Evolutionary conservation across 495 filamentous ascomycete species (phyloP), one percentile per base, ranked within the genome.

Genomic region (Penicillium fimorum): DNA sequence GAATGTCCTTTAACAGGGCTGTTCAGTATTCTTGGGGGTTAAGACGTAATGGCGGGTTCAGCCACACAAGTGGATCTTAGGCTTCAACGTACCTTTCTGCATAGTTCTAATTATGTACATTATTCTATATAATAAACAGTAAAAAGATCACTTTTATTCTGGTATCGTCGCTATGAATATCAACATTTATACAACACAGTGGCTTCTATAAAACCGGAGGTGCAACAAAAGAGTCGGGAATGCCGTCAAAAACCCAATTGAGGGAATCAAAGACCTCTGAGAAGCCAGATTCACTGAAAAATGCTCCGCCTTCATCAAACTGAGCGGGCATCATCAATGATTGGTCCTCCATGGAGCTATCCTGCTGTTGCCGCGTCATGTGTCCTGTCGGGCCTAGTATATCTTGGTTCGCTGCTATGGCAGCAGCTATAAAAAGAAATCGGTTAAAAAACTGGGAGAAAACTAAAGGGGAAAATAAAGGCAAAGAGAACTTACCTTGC

Each of bases 171-270:
- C 53, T 62, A 13, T 17, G 54, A 57, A 56, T 57, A 49, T 46
- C 15, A 32, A 56, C 35, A 54, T 61, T 29, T 60, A 29, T 63
- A 55, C 44, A 58, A 24, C 37, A 47, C 22, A 11, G 18, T 15
- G 18, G 43, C 40, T 27, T 32, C 51, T 69, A 78, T 43, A 77
- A 58, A 30, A 75, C 61, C 17, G 73, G 69, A n/a, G 74, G 72
- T 15, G 70, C 72, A 38, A 71, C 70, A 56, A 77, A 75, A 5
- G 69, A 70, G 44, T 79, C 74, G 0, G 76, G 76, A 40, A 77
- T 70, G 6, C 76, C 76, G 10, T 79, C 76, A 63, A 79, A 79
- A 10, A 79, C 76, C 76, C 76, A 78, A 44, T 78, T 78, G 12
- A 78, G 62, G 1, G 74, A 77, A 55, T 78, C 76, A 46, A 78